phyloP scores from a whole-genome alignment of 768 basidiomycete genomes.

The Sutorius australiensis region DNA sequence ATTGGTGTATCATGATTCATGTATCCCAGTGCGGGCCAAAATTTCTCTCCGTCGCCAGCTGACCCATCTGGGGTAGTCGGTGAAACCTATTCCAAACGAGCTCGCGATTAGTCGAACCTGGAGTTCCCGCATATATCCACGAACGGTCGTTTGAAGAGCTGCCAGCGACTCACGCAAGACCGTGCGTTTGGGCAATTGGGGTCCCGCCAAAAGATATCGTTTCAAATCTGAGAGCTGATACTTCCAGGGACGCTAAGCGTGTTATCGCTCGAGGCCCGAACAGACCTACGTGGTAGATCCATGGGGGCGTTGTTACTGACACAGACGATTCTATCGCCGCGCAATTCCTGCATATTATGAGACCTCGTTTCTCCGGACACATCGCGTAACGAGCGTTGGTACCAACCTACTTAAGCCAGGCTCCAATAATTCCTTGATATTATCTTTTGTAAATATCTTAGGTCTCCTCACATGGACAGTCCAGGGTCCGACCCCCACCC shows the following conservation, averaged over 20 bases:
- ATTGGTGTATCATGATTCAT: too few species aligned
- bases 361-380: neutral
- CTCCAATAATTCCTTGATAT: neutral
- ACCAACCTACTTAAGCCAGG: slow-evolving; percentile 1
- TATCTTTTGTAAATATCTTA: neutral
- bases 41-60: neutral
- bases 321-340: neutral
- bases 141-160: too few species aligned
- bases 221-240: too few species aligned
- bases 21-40: neutral
- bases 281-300: neutral
- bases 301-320: neutral
- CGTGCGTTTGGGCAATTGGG: too few species aligned
- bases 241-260: too few species aligned
- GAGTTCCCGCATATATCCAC: too few species aligned
- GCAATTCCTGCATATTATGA: neutral
- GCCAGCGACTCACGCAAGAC: too few species aligned
- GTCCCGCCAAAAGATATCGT: too few species aligned
- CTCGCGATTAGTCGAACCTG: neutral
- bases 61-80: too few species aligned
- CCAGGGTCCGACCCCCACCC: neutral
- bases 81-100: neutral
- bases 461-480: slow-evolving; percentile 4
- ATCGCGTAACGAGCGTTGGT: too few species aligned
- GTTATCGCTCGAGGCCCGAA: neutral